A percentile compares a stretch with the other conserved stretches of the same genome.
Conservation (phyloP, 129 eudicot genomes). For the Rutidosis leptorrhynchoides region DNA sequence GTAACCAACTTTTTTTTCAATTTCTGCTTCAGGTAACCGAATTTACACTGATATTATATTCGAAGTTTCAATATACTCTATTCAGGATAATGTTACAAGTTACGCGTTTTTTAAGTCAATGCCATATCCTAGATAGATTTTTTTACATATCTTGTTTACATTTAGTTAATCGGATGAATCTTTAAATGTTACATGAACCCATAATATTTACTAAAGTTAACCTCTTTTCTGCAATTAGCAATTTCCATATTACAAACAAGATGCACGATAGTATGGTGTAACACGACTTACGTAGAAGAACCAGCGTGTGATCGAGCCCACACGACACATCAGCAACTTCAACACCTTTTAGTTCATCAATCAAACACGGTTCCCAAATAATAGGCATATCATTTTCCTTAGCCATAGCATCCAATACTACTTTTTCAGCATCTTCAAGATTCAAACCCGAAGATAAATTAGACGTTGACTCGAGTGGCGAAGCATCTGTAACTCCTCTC, state of each 20-base stretch:
- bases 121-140: background rate
- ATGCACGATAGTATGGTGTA: background rate
- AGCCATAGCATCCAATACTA: slow-evolving; percentile 70
- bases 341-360: slow-evolving; percentile 53
- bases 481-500: slow-evolving; percentile 45
- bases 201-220: background rate
- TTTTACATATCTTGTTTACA: background rate
- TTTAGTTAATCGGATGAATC: background rate
- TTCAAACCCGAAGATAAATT: slow-evolving; percentile 33
- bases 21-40: background rate
- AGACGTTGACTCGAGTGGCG: slow-evolving; percentile 58
- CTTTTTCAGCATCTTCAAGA: slow-evolving; percentile 61
- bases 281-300: slow-evolving; percentile 67
- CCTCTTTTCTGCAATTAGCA: background rate
- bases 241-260: background rate
- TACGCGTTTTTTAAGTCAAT: background rate
- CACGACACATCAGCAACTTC: slow-evolving; percentile 73
- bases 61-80: background rate
- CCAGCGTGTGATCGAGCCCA: slow-evolving; percentile 85
- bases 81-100: background rate
- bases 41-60: background rate
- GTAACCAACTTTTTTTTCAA: background rate
- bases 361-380: slow-evolving; percentile 76
- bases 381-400: slow-evolving; percentile 94
- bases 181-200: background rate